Evolutionary conservation across 2,329 filamentous ascomycete species (phyloP), one percentile per base, ranked within the genome.

Genomic region (Botryotinia convoluta): DNA sequence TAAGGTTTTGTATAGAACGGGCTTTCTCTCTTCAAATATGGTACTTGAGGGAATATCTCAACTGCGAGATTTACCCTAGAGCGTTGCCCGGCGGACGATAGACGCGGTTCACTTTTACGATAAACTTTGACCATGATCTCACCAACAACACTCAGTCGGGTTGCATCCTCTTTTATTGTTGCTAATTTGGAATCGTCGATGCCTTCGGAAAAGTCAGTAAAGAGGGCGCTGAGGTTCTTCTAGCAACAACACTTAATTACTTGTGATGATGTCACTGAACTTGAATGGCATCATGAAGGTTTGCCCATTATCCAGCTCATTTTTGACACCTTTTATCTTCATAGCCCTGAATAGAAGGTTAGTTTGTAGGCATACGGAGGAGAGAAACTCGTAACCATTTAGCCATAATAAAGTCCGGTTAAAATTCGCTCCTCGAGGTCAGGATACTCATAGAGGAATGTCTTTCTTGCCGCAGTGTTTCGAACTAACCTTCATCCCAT

Each of bases 391-490:
- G 20, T 48, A 10, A 22, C 7, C 0, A 10, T 10, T 22, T 9
- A 48, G 10, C 20, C 20, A 22, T 1, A 4, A 16, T n/a, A 10
- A 5, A 10, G 10, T 26, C 32, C 10, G 2, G 9, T 2, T 8
- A 1, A 62, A 18, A 42, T 16, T 14, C 8, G 7, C 37, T 2
- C 0, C 9, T 9, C 12, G 12, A 26, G 7, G 29, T n/a, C 10
- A 1, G 6, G 8, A 39, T 26, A 16, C 59, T 61, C 9, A 61
- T 10, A 12, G 22, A n/a, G 29, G n/a, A 48, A 32, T 18, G 14
- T 22, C 0, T 26, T 14, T 35, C 44, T 65, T 32, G 6, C 39
- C 2, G n/a, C 14, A 0, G 2, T 9, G 0, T 32, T 0, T 29
- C 22, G 10, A 3, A 26, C 0, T 0, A 69, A 65, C 5, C 14